Percentiles rank a stretch among this genome's conserved stretches.
Conservation (phyloP, 192 early-diverging fungal species). For the Coemansia sp. region DNA sequence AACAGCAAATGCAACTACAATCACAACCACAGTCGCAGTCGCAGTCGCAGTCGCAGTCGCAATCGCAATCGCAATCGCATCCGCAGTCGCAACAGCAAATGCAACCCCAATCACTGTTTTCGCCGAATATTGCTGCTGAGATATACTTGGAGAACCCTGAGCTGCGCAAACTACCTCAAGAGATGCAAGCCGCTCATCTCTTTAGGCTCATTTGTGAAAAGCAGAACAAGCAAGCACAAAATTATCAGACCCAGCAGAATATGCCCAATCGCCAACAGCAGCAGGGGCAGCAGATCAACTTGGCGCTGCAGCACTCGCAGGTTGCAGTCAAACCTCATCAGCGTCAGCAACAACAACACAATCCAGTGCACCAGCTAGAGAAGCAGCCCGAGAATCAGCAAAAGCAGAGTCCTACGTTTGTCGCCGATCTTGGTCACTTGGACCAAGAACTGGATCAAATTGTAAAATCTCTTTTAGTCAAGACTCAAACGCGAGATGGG, state of each 20-base stretch:
- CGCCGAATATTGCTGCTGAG: background rate
- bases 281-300: constrained; percentile 6
- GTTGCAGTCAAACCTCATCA: background rate
- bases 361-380: constrained; percentile 2
- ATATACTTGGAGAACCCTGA: background rate
- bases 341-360: constrained; percentile 7
- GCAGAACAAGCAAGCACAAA: no score
- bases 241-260: background rate
- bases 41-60: no score
- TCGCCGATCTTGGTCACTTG: no score
- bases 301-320: constrained; percentile 6
- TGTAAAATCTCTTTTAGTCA: no score
- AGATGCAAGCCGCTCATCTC: no score
- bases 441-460: no score
- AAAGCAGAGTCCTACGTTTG: background rate
- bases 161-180: no score
- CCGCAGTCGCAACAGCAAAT: no score
- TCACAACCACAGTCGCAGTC: no score
- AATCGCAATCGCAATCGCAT: no score
- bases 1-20: background rate
- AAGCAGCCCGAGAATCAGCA: background rate
- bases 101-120: background rate
- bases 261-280: constrained; percentile 11
- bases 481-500: no score
- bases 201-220: no score